These are phyloP conservation scores for Citrullus colocynthis DNA, from an alignment of 306 rosid genomes.

Conservation along the genomic window DNA sequence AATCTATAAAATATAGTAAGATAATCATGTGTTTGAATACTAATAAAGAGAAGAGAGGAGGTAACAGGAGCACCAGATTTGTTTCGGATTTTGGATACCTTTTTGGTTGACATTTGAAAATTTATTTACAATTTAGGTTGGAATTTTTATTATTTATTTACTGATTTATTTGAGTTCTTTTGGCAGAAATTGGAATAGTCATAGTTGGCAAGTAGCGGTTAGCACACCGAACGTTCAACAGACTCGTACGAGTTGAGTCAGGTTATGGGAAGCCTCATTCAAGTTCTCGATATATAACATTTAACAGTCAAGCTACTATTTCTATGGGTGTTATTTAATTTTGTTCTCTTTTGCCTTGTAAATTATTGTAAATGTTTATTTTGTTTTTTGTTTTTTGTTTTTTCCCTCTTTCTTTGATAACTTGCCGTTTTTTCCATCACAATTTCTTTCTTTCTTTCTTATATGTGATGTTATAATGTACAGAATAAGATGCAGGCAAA, in stretches of 20 bases:
- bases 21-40: too few relatives aligned
- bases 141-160: neutral
- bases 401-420: neutral
- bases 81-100: neutral
- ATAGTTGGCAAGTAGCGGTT: neutral
- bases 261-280: neutral
- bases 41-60: neutral
- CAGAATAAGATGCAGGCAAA: neutral
- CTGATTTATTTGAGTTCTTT: neutral
- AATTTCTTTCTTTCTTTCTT: neutral
- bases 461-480: neutral
- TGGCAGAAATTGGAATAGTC: neutral
- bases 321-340: neutral
- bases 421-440: neutral
- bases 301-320: neutral
- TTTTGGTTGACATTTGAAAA: neutral
- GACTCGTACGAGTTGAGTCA: neutral
- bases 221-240: neutral
- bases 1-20: too few relatives aligned
- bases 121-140: neutral
- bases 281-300: neutral
- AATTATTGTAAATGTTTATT: neutral
- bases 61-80: neutral
- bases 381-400: neutral
- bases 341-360: neutral